phyloP scores from a whole-genome alignment of 441 rosid genomes.

The Eutrema salsugineum region DNA sequence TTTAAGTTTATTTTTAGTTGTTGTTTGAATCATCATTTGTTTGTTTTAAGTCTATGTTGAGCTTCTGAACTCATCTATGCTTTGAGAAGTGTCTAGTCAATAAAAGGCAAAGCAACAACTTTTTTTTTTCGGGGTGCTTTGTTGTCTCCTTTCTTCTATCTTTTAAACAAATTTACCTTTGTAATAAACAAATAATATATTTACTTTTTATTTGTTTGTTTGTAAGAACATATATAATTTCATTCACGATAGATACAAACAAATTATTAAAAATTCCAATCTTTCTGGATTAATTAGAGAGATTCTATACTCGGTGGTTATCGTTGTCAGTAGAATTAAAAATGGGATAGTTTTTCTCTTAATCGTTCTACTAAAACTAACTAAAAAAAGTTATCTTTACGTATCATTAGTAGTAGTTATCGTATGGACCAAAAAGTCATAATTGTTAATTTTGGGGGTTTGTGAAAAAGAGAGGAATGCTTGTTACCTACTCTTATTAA shows the following conservation, averaged over 20 bases:
- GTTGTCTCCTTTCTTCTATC: conserved; percentile 8
- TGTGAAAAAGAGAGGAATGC: conserved; percentile 69
- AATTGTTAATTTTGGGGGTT: conserved; percentile 51
- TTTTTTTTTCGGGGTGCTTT: conserved; percentile 1
- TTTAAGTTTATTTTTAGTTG: background rate
- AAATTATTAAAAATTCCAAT: background rate
- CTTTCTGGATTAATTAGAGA: background rate
- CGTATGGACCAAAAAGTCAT: conserved; percentile 35
- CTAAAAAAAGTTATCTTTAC: conserved; percentile 21
- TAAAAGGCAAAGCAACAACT: conserved; percentile 20
- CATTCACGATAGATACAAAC: background rate
- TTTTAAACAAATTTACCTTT: background rate
- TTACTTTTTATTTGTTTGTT: background rate
- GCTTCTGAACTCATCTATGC: background rate
- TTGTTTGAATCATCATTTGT: no score
- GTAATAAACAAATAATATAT: background rate
- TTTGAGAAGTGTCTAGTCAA: conserved; percentile 18
- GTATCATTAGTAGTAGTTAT: conserved; percentile 28
- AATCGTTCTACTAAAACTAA: conserved; percentile 23
- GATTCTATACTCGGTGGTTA: conserved; percentile 15
- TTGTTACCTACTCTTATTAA: conserved; percentile 96
- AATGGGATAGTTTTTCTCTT: background rate
- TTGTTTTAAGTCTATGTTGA: background rate
- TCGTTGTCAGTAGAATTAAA: conserved; percentile 18
- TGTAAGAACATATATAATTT: background rate